A percentile compares a stretch with the other conserved stretches of the same genome.
Evolutionary conservation across 164 flowering plant species (phyloP).

Genomic region (Santalum album): DNA sequence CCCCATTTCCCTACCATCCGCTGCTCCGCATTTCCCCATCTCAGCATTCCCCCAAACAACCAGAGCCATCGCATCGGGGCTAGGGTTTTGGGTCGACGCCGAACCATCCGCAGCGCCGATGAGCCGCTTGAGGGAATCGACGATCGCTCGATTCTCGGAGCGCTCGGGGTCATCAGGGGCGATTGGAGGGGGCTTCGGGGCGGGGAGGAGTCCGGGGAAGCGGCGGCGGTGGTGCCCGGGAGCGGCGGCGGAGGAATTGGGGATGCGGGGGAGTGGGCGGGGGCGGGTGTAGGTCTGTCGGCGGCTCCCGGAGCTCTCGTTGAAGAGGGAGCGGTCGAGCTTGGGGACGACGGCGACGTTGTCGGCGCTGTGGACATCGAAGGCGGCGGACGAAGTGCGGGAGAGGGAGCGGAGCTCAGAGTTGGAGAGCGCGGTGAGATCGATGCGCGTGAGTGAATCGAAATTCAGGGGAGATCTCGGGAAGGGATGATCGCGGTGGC

Average conservation of each 20-base stretch:
- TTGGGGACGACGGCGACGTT: conserved; percentile 22
- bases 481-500: neutral
- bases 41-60: neutral
- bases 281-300: conserved; percentile 43
- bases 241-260: neutral
- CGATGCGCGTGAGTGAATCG: conserved; percentile 22
- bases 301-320: conserved; percentile 40
- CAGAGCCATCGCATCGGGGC: neutral
- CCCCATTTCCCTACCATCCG: neutral
- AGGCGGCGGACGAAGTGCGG: conserved; percentile 21
- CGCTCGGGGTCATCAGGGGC: conserved; percentile 17
- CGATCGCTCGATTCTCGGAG: conserved; percentile 24
- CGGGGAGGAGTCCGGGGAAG: conserved; percentile 19
- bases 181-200: conserved; percentile 10
- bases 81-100: too few relatives aligned
- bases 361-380: conserved; percentile 16
- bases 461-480: neutral
- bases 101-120: conserved; percentile 9
- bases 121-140: conserved; percentile 22
- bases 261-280: conserved; percentile 13
- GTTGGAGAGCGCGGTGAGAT: conserved; percentile 32
- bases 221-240: conserved; percentile 24
- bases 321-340: conserved; percentile 36
- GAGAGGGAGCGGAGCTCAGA: conserved; percentile 42
- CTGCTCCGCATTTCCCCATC: too few relatives aligned